A percentile compares a stretch with the other conserved stretches of the same genome.
phyloP scores from a whole-genome alignment of 768 basidiomycete genomes.

The Cubamyces sp. region DNA sequence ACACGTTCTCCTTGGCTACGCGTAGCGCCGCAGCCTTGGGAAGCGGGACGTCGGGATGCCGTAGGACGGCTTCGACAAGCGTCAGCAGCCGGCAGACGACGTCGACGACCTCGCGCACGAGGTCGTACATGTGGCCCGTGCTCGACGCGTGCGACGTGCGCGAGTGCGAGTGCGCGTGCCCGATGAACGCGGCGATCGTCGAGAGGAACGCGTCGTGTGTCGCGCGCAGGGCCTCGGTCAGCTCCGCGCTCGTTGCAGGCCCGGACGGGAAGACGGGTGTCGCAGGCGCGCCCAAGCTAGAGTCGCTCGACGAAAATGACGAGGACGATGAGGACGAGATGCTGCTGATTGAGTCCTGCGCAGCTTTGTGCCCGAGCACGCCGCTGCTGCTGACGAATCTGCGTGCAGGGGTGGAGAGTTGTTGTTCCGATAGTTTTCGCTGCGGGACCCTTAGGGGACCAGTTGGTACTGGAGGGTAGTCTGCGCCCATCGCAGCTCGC shows the following conservation, averaged over 20 bases:
- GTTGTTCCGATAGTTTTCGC: constrained; percentile 22
- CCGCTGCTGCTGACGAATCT: constrained; percentile 5
- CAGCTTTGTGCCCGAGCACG: constrained; percentile 24
- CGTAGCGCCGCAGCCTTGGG: constrained; percentile 68
- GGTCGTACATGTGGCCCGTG: constrained; percentile 91
- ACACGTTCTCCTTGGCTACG: constrained; percentile 78
- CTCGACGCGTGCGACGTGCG: constrained; percentile 89
- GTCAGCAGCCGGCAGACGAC: constrained; percentile 90
- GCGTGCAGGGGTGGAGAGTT: constrained; percentile 15
- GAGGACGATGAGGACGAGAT: constrained; percentile 74
- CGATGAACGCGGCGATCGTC: constrained; percentile 96
- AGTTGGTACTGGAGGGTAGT: constrained; percentile 42
- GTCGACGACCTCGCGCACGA: constrained; percentile 94
- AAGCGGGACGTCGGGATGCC: constrained; percentile 69
- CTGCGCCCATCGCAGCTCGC: constrained; percentile 39
- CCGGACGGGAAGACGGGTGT: constrained; percentile 70
- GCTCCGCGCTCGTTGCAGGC: constrained; percentile 66
- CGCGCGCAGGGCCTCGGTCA: constrained; percentile 75
- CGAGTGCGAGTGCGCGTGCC: constrained; percentile 93
- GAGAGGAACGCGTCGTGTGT: constrained; percentile 92
- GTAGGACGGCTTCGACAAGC: constrained; percentile 87
- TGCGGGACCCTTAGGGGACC: constrained; percentile 10
- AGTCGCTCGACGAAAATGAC: constrained; percentile 66
- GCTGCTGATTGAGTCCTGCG: constrained; percentile 64
- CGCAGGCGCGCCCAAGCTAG: constrained; percentile 43